These are phyloP conservation scores for Colletotrichum sp. DNA, from an alignment of 2,329 filamentous ascomycete species.

Conservation along the genomic window DNA sequence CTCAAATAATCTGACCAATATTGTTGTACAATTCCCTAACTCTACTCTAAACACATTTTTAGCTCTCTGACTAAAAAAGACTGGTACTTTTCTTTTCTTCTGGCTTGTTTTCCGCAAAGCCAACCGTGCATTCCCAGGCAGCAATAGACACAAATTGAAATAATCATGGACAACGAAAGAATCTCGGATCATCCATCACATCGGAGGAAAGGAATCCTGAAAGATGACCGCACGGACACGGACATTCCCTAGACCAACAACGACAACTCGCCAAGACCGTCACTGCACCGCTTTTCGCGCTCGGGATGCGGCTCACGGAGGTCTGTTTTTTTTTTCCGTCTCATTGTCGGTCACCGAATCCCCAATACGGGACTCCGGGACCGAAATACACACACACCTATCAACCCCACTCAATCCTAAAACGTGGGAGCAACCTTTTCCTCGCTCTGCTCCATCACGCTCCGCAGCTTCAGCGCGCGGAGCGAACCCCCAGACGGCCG, in stretches of 20 bases:
- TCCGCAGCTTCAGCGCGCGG: constrained; percentile 24
- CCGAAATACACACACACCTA: background rate
- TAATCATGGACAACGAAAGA: background rate
- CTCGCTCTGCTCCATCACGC: constrained; percentile 19
- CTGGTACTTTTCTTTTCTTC: background rate
- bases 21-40: background rate
- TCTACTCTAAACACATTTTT: background rate
- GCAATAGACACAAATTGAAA: background rate
- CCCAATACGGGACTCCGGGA: background rate
- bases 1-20: background rate
- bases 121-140: background rate
- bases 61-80: background rate
- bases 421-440: constrained; percentile 13
- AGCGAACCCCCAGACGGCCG: constrained; percentile 20
- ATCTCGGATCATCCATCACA: background rate
- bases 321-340: background rate
- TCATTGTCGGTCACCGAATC: constrained; percentile 5
- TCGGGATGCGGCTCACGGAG: background rate
- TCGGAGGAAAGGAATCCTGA: background rate
- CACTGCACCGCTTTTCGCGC: background rate
- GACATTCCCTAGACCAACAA: background rate
- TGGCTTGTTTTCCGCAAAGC: background rate
- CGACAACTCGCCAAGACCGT: background rate
- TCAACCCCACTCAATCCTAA: background rate
- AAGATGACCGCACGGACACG: background rate